phyloP scores from a whole-genome alignment of 441 rosid species.

The Viola pubescens region DNA sequence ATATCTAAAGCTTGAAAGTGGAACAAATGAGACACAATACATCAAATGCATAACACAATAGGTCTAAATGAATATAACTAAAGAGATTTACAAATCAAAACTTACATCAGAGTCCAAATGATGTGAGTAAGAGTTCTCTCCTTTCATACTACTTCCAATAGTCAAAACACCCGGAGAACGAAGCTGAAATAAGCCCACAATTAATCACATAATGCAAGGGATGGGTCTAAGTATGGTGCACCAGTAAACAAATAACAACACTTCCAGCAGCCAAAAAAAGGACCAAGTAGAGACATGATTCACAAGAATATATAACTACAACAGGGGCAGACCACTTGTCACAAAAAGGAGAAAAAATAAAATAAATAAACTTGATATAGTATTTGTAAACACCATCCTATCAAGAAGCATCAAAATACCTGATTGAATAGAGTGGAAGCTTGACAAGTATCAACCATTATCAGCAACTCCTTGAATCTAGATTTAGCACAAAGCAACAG shows the following conservation, averaged over 20 bases:
- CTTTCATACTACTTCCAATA: conserved; percentile 94
- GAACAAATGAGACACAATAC: conserved; percentile 3
- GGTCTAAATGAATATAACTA: not conserved
- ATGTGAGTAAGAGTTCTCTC: conserved; percentile 96
- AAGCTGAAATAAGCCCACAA: conserved; percentile 35
- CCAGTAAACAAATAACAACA: not conserved
- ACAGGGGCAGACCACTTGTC: not conserved
- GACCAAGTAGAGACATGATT: too few relatives aligned
- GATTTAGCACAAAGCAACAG: conserved; percentile 23
- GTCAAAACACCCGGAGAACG: conserved; percentile 96
- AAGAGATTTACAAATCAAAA: conserved; percentile 8
- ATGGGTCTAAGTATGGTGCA: not conserved
- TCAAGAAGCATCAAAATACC: conserved; percentile 32
- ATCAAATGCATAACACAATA: not conserved
- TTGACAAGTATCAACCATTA: conserved; percentile 99
- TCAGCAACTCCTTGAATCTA: conserved; percentile 91
- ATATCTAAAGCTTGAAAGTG: conserved; percentile 10
- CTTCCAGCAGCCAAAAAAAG: not conserved
- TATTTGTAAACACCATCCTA: not conserved
- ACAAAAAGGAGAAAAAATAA: not conserved
- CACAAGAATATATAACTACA: not conserved
- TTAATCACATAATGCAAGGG: not conserved
- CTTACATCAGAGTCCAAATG: conserved; percentile 95
- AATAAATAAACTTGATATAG: not conserved
- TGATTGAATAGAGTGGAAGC: conserved; percentile 95